Conservation (phyloP, 352 stramenopile genomes). For the Globisporangium emineosum region DNA sequence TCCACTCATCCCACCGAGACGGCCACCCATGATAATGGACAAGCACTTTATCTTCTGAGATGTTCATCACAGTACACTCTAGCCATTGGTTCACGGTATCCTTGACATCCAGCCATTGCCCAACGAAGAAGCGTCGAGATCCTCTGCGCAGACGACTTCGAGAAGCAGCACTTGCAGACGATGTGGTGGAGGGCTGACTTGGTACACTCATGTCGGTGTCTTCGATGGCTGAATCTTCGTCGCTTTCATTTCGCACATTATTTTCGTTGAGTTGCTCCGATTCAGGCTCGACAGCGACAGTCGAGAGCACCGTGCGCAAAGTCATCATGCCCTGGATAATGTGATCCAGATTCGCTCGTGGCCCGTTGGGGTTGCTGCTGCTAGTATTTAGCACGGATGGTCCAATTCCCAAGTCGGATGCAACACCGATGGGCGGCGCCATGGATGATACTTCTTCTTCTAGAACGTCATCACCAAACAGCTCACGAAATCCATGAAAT, state of each 20-base stretch:
- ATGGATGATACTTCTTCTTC: constrained; percentile 8
- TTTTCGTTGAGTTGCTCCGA: not conserved
- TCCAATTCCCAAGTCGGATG: constrained; percentile 29
- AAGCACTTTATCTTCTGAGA: constrained; percentile 83
- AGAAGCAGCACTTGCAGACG: not conserved
- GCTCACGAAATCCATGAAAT: constrained; percentile 36
- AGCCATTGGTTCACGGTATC: constrained; percentile 99
- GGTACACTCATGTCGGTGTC: not conserved
- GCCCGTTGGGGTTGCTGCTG: not conserved
- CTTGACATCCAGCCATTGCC: constrained; percentile 97
- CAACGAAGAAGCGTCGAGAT: constrained; percentile 71
- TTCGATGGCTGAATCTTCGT: not conserved
- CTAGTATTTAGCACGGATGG: not conserved
- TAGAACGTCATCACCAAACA: constrained; percentile 33
- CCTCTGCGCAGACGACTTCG: constrained; percentile 22
- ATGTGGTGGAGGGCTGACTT: not conserved
- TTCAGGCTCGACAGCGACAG: constrained; percentile 11
- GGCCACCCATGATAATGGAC: constrained; percentile 98
- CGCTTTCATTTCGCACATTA: not conserved
- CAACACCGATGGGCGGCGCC: constrained; percentile 24
- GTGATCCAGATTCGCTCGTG: constrained; percentile 41
- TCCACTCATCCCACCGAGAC: constrained; percentile 97
- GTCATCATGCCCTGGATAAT: constrained; percentile 55
- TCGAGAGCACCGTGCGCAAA: constrained; percentile 53
- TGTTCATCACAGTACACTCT: constrained; percentile 94